Percentiles rank a stretch among this genome's conserved stretches.
Evolutionary conservation across 2,329 filamentous ascomycete genomes (phyloP).

Genomic region (Ophiostoma quercus): DNA sequence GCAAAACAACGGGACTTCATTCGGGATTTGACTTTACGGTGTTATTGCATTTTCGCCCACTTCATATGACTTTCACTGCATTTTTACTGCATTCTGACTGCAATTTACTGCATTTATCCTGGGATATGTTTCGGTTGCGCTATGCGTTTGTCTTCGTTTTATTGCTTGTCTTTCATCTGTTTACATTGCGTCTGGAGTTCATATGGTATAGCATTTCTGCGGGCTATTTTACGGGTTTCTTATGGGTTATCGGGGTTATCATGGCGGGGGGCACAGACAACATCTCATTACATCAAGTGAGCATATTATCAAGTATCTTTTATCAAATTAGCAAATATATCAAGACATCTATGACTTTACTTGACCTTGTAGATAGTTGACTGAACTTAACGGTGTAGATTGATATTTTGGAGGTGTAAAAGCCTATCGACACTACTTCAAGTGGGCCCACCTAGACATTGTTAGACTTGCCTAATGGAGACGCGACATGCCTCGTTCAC

Average conservation of each 20-base stretch:
- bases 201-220: background rate
- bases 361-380: background rate
- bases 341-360: background rate
- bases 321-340: background rate
- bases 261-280: background rate
- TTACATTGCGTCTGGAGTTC: background rate
- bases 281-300: background rate
- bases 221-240: background rate
- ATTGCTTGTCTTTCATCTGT: background rate
- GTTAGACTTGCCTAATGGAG: background rate
- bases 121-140: background rate
- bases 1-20: background rate
- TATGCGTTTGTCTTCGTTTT: background rate
- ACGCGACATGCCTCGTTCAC: slow-evolving; percentile 3
- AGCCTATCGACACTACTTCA: background rate
- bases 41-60: background rate
- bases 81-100: background rate
- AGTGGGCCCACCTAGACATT: background rate
- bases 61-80: background rate
- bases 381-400: background rate
- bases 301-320: background rate
- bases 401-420: background rate
- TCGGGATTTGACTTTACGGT: background rate
- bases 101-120: background rate
- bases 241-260: background rate